Percentiles rank a stretch among this genome's conserved stretches.
phyloP scores from a whole-genome alignment of 352 stramenopile species.

The Phytopythium aichiense region DNA sequence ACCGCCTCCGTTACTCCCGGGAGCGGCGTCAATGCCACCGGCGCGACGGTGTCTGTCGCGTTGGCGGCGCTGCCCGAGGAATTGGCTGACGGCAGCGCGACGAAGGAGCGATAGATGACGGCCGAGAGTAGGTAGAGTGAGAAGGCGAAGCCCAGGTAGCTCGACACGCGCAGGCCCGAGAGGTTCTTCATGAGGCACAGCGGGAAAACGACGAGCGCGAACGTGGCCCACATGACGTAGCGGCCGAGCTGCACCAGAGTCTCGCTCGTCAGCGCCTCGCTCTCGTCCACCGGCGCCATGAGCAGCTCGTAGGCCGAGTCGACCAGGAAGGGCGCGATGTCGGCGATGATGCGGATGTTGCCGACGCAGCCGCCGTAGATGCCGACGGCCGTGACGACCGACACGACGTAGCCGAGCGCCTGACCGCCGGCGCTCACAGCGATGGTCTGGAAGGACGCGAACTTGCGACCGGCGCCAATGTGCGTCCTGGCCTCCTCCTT shows the following conservation, averaged over 20 bases:
- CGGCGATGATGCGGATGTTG: constrained; percentile 61
- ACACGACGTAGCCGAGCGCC: constrained; percentile 56
- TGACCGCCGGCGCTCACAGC: constrained; percentile 46
- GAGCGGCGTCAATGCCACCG: neutral
- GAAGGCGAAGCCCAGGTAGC: constrained; percentile 64
- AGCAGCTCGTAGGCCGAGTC: constrained; percentile 21
- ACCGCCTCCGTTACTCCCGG: neutral
- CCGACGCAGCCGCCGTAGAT: constrained; percentile 72
- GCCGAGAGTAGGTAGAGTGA: constrained; percentile 58
- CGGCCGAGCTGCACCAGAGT: constrained; percentile 21
- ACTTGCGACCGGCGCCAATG: constrained; percentile 44
- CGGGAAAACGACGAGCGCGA: constrained; percentile 52
- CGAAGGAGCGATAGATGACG: constrained; percentile 51
- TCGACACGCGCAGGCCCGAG: constrained; percentile 60
- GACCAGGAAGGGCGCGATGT: constrained; percentile 65
- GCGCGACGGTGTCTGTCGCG: neutral
- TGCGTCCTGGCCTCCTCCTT: constrained; percentile 38
- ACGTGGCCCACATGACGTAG: constrained; percentile 51
- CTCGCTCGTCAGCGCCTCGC: constrained; percentile 11
- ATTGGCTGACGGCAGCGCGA: constrained; percentile 13
- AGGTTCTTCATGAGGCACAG: constrained; percentile 71
- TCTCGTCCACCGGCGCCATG: constrained; percentile 1
- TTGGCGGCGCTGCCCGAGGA: neutral
- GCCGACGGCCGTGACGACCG: constrained; percentile 56
- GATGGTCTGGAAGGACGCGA: constrained; percentile 65